Evolutionary conservation across 176 grass and related monocot genomes (phyloP).

Genomic region (Melocanna baccifera): DNA sequence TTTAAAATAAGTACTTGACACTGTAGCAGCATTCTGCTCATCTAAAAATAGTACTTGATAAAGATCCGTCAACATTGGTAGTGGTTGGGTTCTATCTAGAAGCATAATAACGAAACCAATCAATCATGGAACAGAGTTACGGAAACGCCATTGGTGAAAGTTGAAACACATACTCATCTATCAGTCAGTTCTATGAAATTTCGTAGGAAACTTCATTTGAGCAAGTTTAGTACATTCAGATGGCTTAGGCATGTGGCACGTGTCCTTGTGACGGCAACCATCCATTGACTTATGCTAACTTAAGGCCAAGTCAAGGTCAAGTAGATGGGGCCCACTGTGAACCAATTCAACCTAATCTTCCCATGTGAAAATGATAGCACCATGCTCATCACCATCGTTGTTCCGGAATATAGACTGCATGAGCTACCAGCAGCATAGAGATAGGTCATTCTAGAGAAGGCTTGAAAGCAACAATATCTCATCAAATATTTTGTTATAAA

Average conservation of each 20-base stretch:
- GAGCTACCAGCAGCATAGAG: background rate
- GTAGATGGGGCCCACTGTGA: background rate
- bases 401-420: background rate
- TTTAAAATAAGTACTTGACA: too few species aligned
- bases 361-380: too few species aligned
- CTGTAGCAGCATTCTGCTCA: too few species aligned
- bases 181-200: background rate
- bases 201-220: background rate
- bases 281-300: background rate
- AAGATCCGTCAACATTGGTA: too few species aligned
- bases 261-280: background rate
- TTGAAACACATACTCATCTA: background rate
- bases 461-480: background rate
- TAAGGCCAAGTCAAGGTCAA: background rate
- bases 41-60: too few species aligned
- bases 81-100: too few species aligned
- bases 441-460: background rate
- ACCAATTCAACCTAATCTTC: background rate
- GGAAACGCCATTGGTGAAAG: background rate
- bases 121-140: background rate
- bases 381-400: too few species aligned
- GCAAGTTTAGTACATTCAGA: background rate
- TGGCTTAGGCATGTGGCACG: background rate
- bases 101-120: background rate
- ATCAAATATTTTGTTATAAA: background rate